Conservation (phyloP, 371 early-diverging fungal genomes). For the Phascolomyces articulosus region DNA sequence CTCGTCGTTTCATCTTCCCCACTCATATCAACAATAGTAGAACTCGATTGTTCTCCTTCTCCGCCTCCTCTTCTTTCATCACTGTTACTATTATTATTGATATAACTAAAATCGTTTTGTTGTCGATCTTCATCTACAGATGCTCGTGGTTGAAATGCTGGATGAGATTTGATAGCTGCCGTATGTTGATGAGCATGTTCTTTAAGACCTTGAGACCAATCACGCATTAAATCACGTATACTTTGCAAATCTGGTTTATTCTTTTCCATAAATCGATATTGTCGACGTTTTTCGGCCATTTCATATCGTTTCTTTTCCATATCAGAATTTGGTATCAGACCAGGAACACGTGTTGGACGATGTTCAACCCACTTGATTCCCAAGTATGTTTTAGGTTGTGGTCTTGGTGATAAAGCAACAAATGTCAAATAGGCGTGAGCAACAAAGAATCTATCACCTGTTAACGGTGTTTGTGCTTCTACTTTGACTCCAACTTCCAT, state of each 20-base stretch:
- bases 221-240: conserved; percentile 37
- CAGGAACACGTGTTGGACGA: conserved; percentile 51
- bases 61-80: not conserved
- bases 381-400: conserved; percentile 34
- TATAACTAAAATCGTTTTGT: not conserved
- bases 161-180: conserved; percentile 43
- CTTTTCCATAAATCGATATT: conserved; percentile 31
- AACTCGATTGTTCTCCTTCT: conserved; percentile 1
- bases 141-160: conserved; percentile 25
- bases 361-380: conserved; percentile 36
- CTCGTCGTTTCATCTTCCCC: conserved; percentile 6
- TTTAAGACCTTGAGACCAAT: conserved; percentile 46
- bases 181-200: conserved; percentile 26
- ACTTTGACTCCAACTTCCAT: conserved; percentile 81
- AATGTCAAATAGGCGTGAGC: conserved; percentile 79
- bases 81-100: not conserved
- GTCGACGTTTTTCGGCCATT: conserved; percentile 62
- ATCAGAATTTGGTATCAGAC: conserved; percentile 40
- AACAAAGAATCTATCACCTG: conserved; percentile 64
- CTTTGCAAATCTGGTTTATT: conserved; percentile 17
- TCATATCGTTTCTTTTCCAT: conserved; percentile 56
- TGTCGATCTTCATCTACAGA: too few species aligned
- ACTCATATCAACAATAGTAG: too few species aligned
- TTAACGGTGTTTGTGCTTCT: conserved; percentile 67
- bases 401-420: conserved; percentile 61